These are phyloP conservation scores for Malassezia sp. DNA, from an alignment of 1,284 basidiomycete genomes.

Conservation along the genomic window DNA sequence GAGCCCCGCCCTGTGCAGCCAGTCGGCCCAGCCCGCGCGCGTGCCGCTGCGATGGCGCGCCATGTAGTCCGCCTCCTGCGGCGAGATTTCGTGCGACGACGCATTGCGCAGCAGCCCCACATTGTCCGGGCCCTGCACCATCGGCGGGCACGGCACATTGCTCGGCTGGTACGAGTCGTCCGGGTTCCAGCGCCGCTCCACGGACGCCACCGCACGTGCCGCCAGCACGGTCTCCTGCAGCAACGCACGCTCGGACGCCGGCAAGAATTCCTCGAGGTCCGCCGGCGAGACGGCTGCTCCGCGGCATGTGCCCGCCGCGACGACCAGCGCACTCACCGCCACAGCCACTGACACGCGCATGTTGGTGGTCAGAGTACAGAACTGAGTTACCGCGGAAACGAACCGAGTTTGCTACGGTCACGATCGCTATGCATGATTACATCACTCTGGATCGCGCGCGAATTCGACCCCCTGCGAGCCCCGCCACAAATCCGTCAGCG, in stretches of 20 bases:
- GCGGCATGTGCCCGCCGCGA: too few relatives aligned
- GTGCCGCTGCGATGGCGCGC: constrained; percentile 16
- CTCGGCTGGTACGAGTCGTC: constrained; percentile 27
- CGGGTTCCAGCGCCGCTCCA: constrained; percentile 21
- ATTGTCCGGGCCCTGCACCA: constrained; percentile 17
- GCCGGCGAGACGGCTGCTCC: neutral
- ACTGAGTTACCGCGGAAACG: neutral
- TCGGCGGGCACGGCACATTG: constrained; percentile 29
- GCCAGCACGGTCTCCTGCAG: neutral
- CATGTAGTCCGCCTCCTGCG: constrained; percentile 29
- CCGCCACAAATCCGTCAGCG: constrained; percentile 6
- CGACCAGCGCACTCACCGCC: too few relatives aligned
- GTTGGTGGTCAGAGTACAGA: neutral
- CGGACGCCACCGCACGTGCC: constrained; percentile 3
- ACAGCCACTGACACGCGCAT: neutral
- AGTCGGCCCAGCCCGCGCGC: constrained; percentile 22
- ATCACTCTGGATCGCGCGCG: too few relatives aligned
- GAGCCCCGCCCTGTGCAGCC: constrained; percentile 27
- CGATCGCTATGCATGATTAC: too few relatives aligned
- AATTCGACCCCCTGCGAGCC: neutral
- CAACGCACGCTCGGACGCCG: neutral
- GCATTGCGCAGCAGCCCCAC: constrained; percentile 32
- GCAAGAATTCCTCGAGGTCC: constrained; percentile 1
- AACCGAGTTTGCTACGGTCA: too few relatives aligned
- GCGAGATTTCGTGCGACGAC: constrained; percentile 19